Percentiles rank a stretch among this genome's conserved stretches.
These are phyloP conservation scores for Rosellinia necatrix DNA, from an alignment of 2,329 filamentous ascomycete species.

Conservation along the genomic window DNA sequence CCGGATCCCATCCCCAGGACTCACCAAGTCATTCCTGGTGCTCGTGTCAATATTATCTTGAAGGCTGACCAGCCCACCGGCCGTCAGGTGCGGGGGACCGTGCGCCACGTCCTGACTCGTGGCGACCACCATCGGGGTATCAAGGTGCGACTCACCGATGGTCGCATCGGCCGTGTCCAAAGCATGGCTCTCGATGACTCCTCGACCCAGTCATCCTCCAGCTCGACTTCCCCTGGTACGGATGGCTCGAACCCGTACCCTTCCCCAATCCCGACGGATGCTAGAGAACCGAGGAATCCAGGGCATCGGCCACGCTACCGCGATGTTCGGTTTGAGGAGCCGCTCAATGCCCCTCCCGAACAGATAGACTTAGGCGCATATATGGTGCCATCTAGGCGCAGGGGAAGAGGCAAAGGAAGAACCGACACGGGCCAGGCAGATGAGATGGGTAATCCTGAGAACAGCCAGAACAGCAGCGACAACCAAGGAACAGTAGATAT, in stretches of 20 bases:
- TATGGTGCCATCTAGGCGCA: constrained; percentile 47
- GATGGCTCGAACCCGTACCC: constrained; percentile 8
- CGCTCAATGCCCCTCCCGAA: constrained; percentile 44
- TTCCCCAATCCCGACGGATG: constrained; percentile 1
- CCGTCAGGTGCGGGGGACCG: constrained; percentile 67
- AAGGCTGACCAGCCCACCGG: constrained; percentile 79
- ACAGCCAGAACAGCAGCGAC: constrained; percentile 19
- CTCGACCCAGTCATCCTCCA: constrained; percentile 7
- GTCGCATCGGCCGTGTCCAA: constrained; percentile 76
- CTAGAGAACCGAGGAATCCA: constrained; percentile 24
- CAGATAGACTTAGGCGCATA: constrained; percentile 57
- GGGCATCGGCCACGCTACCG: constrained; percentile 37
- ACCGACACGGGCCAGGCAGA: constrained; percentile 25
- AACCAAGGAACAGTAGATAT: constrained; percentile 29
- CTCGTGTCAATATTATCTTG: constrained; percentile 71
- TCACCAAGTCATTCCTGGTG: constrained; percentile 63
- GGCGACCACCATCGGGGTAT: constrained; percentile 79
- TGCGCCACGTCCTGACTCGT: constrained; percentile 70
- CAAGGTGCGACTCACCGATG: constrained; percentile 75
- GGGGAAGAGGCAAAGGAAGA: constrained; percentile 36
- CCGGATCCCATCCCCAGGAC: constrained; percentile 48
- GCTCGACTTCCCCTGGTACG: constrained; percentile 22
- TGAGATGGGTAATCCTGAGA: constrained; percentile 16
- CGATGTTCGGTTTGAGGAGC: constrained; percentile 43
- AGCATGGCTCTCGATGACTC: constrained; percentile 48